Percentiles rank a stretch among this genome's conserved stretches.
These are phyloP conservation scores for Paramecium octaurelia DNA, from an alignment of 73 alveolate genomes.

Conservation along the genomic window DNA sequence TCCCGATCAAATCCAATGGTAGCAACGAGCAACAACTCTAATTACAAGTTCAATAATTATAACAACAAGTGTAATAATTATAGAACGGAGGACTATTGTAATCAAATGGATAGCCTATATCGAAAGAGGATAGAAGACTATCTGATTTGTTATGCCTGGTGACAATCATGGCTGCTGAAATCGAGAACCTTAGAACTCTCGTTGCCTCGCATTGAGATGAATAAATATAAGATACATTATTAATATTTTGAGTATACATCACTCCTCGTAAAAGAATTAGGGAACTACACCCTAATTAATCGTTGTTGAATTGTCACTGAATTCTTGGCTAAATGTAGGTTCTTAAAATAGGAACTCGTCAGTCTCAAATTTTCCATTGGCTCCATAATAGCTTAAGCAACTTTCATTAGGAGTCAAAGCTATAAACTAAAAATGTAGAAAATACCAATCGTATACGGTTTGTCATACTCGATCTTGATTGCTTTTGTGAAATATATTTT, in stretches of 20 bases:
- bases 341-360: slow-evolving; percentile 12
- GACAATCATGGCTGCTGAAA: slow-evolving; percentile 32
- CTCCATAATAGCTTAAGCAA: slow-evolving; percentile 48
- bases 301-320: neutral
- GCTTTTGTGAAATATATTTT: slow-evolving; percentile 5
- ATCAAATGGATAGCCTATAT: neutral
- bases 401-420: slow-evolving; percentile 25
- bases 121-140: neutral
- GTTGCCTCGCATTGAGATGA: neutral
- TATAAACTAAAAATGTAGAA: neutral
- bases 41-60: neutral
- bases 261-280: slow-evolving; percentile 26
- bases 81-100: neutral
- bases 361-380: slow-evolving; percentile 25
- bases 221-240: neutral
- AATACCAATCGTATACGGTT: slow-evolving; percentile 9
- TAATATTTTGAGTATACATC: neutral
- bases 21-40: neutral
- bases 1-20: neutral
- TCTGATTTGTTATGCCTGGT: slow-evolving; percentile 28
- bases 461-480: neutral
- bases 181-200: neutral
- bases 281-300: slow-evolving; percentile 44
- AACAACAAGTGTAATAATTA: neutral
- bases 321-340: neutral